A percentile compares a stretch with the other conserved stretches of the same genome.
Evolutionary conservation across 2,329 filamentous ascomycete species (phyloP).

Genomic region (Ascochyta clinopodiicola): DNA sequence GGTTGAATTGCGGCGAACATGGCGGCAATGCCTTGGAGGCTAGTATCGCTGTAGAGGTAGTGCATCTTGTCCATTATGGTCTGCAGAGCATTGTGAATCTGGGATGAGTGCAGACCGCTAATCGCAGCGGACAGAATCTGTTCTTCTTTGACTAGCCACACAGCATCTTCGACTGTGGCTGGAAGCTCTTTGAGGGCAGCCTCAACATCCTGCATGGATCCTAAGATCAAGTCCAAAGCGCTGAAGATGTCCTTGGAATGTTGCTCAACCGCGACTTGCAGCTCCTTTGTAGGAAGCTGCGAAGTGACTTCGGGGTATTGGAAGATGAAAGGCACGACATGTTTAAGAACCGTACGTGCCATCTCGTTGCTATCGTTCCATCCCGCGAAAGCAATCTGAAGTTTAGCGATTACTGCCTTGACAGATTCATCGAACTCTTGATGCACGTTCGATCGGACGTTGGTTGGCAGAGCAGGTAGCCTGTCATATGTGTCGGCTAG

Average conservation of each 20-base stretch:
- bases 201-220: conserved; percentile 76
- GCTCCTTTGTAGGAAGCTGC: conserved; percentile 1
- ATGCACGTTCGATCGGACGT: conserved; percentile 33
- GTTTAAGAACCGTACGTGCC: conserved; percentile 55
- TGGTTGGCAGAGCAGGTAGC: conserved; percentile 36
- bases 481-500: conserved; percentile 25
- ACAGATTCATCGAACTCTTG: conserved; percentile 22
- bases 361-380: conserved; percentile 35
- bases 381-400: conserved; percentile 23
- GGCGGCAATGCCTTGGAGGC: conserved; percentile 59
- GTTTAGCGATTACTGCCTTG: conserved; percentile 18
- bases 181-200: conserved; percentile 63
- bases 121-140: conserved; percentile 52
- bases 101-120: conserved; percentile 64
- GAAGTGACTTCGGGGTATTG: conserved; percentile 10
- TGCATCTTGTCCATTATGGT: conserved; percentile 56
- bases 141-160: conserved; percentile 66
- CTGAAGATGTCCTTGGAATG: conserved; percentile 67
- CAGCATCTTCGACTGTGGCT: conserved; percentile 64
- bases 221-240: conserved; percentile 77
- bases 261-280: conserved; percentile 37
- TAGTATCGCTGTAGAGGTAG: conserved; percentile 47
- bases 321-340: conserved; percentile 70
- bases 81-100: conserved; percentile 58
- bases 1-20: conserved; percentile 70